phyloP scores from a whole-genome alignment of 768 basidiomycete species.

The Tricholoma bakamatsutake region DNA sequence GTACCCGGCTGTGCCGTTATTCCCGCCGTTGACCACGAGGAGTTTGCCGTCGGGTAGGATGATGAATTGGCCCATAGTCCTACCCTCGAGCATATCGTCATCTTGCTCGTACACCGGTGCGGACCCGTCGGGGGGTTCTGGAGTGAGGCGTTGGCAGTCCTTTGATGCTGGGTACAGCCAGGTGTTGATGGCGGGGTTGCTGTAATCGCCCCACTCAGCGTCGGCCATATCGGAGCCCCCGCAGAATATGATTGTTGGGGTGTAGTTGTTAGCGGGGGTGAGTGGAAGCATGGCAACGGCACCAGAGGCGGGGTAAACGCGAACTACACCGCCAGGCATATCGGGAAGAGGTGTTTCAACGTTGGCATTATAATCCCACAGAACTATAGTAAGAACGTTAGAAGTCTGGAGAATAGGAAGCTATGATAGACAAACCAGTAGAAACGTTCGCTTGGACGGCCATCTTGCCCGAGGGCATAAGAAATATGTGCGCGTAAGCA shows the following conservation, averaged over 20 bases:
- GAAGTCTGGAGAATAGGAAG: neutral
- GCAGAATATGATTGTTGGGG: slow-evolving; percentile 83
- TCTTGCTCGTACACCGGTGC: slow-evolving; percentile 57
- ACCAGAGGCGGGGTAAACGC: slow-evolving; percentile 88
- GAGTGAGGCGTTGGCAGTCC: slow-evolving; percentile 84
- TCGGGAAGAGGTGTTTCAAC: slow-evolving; percentile 57
- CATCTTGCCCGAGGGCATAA: slow-evolving; percentile 73
- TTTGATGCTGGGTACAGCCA: slow-evolving; percentile 63
- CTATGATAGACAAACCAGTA: slow-evolving; percentile 45
- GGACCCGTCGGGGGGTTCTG: slow-evolving; percentile 72
- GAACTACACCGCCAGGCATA: slow-evolving; percentile 70
- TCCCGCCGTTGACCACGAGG: slow-evolving; percentile 76
- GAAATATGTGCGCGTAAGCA: slow-evolving; percentile 67
- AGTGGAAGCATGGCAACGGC: slow-evolving; percentile 88
- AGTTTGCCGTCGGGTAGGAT: slow-evolving; percentile 72
- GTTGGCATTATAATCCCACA: slow-evolving; percentile 53
- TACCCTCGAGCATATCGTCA: slow-evolving; percentile 66
- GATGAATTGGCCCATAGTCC: slow-evolving; percentile 94
- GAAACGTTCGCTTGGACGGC: slow-evolving; percentile 82
- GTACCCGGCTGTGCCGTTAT: slow-evolving; percentile 85
- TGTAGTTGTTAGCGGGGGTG: slow-evolving; percentile 84
- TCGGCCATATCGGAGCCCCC: slow-evolving; percentile 82
- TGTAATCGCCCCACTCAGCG: slow-evolving; percentile 71
- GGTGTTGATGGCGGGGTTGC: slow-evolving; percentile 68
- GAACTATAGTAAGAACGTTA: slow-evolving; percentile 19